Percentiles rank a stretch among this genome's conserved stretches.
Conservation (phyloP, 139 green algal species). For the Volvox africanus region DNA sequence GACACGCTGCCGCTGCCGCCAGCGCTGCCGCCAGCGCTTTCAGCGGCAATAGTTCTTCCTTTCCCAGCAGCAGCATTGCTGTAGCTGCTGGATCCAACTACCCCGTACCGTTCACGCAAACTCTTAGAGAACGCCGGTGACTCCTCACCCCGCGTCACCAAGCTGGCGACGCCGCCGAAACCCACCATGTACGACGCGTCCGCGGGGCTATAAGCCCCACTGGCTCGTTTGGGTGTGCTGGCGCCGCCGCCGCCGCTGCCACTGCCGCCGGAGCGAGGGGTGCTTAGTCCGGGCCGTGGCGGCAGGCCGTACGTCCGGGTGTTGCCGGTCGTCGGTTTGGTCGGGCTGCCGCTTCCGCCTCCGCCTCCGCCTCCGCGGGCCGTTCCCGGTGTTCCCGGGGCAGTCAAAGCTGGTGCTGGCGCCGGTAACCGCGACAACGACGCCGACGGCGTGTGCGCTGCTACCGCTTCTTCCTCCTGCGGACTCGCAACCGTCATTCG, state of each 20-base stretch:
- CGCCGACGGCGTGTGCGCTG: neutral
- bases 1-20: neutral
- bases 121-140: neutral
- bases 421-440: neutral
- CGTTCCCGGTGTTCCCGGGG: neutral
- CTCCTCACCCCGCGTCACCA: conserved; percentile 13
- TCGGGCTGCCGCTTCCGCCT: neutral
- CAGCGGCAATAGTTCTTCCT: neutral
- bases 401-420: neutral
- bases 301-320: neutral
- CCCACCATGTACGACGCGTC: conserved; percentile 6
- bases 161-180: neutral
- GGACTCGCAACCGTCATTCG: neutral
- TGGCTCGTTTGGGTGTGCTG: neutral
- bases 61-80: no score
- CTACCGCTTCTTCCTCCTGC: no score
- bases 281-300: neutral
- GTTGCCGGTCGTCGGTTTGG: neutral
- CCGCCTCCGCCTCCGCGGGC: neutral
- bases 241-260: neutral
- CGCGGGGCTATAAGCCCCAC: conserved; percentile 5
- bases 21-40: neutral
- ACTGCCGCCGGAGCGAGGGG: neutral
- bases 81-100: no score
- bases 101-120: conserved; percentile 4